Base-by-base conservation (phyloP, 495 filamentous ascomycete genomes). In the Aspergillus coremiiformis region DNA sequence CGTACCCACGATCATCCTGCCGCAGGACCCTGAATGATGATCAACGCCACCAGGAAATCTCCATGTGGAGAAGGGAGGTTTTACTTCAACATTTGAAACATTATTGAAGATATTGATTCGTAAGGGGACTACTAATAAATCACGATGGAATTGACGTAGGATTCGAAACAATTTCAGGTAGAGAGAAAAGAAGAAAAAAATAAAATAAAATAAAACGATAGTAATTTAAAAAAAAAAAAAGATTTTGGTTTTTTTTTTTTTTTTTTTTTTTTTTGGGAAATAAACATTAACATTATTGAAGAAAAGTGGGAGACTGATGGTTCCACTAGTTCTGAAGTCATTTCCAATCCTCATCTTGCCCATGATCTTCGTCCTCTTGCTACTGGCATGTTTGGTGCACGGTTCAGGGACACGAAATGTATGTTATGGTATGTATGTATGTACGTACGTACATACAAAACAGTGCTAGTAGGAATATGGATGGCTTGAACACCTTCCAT, bases 11-110 rank as follows among this genome's bases (percentile, higher is more conserved):
- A 32, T 51, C 47, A 29, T 50, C 45, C 14, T 46, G 26, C 44
- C 47, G 48, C 47, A 50, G 44, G 53, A 54, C 56, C 48, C 50
- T 59, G 43, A 43, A 26, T 51, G 56, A 58, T 58, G 56, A 58
- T 58, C 55, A 51, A 23, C 52, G 44, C 32, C 23, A 32, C 43
- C 47, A 35, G 26, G 29, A 44, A 51, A 49, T 55, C 44, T 39
- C 49, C 51, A 52, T 52, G 55, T 58, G 59, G 55, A 47, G 49
- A 22, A 30, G 49, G 43, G 44, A n/a, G 41, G 20, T 45, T 50
- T 56, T 32, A 22, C 21, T 33, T 57, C 46, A 22, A 44, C 47
- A 53, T 49, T n/a, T 57, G 52, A 55, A 53, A 61, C 53, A 52
- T 54, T 51, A 48, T 41, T 41, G 37, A 21, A 20, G 37, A 41